Evolutionary conservation across 495 filamentous ascomycete species (phyloP).

Genomic region (Podospora australis): DNA sequence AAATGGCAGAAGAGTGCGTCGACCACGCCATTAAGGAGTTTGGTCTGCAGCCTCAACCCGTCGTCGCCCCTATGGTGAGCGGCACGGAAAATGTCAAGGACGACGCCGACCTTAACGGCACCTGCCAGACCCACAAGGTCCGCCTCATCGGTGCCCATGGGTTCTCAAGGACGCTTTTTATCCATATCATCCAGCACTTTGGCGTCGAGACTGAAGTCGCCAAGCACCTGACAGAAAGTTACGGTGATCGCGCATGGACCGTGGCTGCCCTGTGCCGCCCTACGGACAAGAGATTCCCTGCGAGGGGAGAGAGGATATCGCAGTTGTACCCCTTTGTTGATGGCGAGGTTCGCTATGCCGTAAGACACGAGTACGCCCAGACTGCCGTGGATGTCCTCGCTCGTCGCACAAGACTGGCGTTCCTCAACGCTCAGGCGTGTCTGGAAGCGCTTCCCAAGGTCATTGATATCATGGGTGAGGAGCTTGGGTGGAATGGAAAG

Average conservation of each 20-base stretch:
- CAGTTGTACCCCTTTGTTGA: slow-evolving; percentile 91
- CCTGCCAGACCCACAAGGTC: slow-evolving; percentile 86
- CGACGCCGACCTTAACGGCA: slow-evolving; percentile 69
- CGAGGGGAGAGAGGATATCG: slow-evolving; percentile 76
- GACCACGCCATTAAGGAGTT: slow-evolving; percentile 82
- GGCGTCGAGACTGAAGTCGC: slow-evolving; percentile 94
- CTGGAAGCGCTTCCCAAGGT: slow-evolving; percentile 82
- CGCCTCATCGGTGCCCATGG: slow-evolving; percentile 90
- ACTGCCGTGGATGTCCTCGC: slow-evolving; percentile 90
- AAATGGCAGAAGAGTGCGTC: slow-evolving; percentile 97
- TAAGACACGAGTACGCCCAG: slow-evolving; percentile 89
- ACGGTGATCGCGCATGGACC: slow-evolving; percentile 94
- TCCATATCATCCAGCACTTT: slow-evolving; percentile 96
- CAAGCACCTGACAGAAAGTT: slow-evolving; percentile 79
- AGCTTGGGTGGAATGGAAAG: slow-evolving; percentile 72
- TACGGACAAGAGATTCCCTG: slow-evolving; percentile 79
- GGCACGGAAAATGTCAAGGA: slow-evolving; percentile 73
- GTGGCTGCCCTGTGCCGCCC: slow-evolving; percentile 80
- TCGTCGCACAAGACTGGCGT: slow-evolving; percentile 79
- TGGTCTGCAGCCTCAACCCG: slow-evolving; percentile 55
- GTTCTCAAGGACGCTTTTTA: slow-evolving; percentile 91
- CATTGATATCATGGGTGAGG: slow-evolving; percentile 89
- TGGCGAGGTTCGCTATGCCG: slow-evolving; percentile 86
- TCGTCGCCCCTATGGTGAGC: slow-evolving; percentile 61
- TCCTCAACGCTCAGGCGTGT: slow-evolving; percentile 92